phyloP scores from a whole-genome alignment of 2,329 filamentous ascomycete species.

The Neofusicoccum umdonicola region DNA sequence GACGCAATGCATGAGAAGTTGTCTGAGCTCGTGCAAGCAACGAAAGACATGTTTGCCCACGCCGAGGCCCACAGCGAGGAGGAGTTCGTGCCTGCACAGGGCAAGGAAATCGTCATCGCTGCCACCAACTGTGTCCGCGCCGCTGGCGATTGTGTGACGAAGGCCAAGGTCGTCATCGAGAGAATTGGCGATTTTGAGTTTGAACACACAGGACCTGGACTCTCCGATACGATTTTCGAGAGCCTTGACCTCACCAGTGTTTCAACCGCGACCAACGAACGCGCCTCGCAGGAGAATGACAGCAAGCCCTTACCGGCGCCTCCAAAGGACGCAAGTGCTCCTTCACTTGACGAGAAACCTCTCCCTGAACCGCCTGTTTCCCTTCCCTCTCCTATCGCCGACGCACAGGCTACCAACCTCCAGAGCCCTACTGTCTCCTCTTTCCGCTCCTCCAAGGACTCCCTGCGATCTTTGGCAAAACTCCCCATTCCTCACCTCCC shows the following conservation, averaged over 20 bases:
- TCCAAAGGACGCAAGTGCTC: slow-evolving; percentile 34
- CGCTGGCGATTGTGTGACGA: slow-evolving; percentile 86
- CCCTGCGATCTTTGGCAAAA: slow-evolving; percentile 39
- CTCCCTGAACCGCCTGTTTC: slow-evolving; percentile 61
- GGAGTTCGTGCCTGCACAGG: slow-evolving; percentile 76
- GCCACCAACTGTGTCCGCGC: slow-evolving; percentile 86
- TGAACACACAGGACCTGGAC: slow-evolving; percentile 49
- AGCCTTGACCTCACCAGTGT: slow-evolving; percentile 22
- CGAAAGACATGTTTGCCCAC: slow-evolving; percentile 72
- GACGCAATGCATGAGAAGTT: slow-evolving; percentile 77
- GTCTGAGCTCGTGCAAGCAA: slow-evolving; percentile 75
- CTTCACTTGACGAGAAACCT: slow-evolving; percentile 61
- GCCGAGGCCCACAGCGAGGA: slow-evolving; percentile 69
- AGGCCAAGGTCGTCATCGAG: slow-evolving; percentile 81
- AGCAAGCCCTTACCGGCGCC: slow-evolving; percentile 39
- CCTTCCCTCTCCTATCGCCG: slow-evolving; percentile 32
- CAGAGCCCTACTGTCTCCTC: slow-evolving; percentile 36
- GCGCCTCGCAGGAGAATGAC: slow-evolving; percentile 24
- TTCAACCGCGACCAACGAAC: slow-evolving; percentile 1
- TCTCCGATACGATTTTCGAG: slow-evolving; percentile 42
- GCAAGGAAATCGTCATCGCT: slow-evolving; percentile 69
- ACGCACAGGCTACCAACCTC: slow-evolving; percentile 21
- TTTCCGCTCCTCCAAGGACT: slow-evolving; percentile 50
- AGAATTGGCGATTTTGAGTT: slow-evolving; percentile 88
- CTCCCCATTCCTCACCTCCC: slow-evolving; percentile 29